Conservation (phyloP, 164 flowering plant species). For the Santalum album region DNA sequence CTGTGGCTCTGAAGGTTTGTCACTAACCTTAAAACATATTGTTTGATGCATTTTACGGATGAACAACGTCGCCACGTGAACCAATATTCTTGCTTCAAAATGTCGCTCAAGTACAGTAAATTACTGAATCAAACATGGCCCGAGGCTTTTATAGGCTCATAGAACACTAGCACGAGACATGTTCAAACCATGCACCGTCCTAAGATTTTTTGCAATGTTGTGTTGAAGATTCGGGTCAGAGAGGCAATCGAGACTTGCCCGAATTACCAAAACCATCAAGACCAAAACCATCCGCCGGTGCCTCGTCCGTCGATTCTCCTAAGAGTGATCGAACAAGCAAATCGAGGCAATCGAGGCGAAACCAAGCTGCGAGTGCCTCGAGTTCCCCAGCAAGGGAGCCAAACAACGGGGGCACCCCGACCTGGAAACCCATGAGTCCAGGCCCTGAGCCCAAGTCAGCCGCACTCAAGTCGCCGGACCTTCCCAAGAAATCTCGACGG, state of each 20-base stretch:
- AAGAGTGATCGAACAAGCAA: slow-evolving; percentile 15
- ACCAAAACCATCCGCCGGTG: slow-evolving; percentile 9
- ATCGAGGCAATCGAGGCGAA: slow-evolving; percentile 19
- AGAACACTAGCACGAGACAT: too few species aligned
- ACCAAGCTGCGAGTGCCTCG: slow-evolving; percentile 4
- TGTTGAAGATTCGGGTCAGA: not conserved
- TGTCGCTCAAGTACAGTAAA: too few species aligned
- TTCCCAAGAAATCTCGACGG: slow-evolving; percentile 30
- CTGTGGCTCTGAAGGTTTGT: slow-evolving; percentile 30
- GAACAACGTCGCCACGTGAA: too few species aligned
- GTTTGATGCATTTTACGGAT: too few species aligned
- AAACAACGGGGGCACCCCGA: slow-evolving; percentile 3
- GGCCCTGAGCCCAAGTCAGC: slow-evolving; percentile 13
- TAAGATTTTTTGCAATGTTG: too few species aligned
- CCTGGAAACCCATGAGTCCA: not conserved
- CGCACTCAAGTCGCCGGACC: slow-evolving; percentile 13
- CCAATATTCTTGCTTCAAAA: too few species aligned
- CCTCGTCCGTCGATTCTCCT: slow-evolving; percentile 13
- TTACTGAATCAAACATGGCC: too few species aligned
- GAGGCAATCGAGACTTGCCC: not conserved
- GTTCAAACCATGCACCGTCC: too few species aligned
- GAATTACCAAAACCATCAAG: slow-evolving; percentile 30
- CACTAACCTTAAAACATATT: too few species aligned
- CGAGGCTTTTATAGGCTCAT: too few species aligned
- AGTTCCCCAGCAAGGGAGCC: slow-evolving; percentile 2